phyloP scores from a whole-genome alignment of 345 rosid genomes.

The Theobroma cacao region DNA sequence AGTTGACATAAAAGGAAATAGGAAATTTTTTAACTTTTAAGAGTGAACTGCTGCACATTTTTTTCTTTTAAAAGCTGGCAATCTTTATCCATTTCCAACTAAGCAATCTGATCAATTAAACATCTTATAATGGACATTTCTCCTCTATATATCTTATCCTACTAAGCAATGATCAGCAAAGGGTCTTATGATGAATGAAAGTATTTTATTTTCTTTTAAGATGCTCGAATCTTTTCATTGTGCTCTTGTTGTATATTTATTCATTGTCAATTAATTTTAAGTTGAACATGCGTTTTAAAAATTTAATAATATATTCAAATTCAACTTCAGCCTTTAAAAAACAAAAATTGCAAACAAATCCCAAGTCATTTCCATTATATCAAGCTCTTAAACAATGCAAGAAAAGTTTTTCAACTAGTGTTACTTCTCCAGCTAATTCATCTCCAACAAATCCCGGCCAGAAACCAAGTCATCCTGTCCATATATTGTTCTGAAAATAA shows the following conservation, averaged over 20 bases:
- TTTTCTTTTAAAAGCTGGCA: neutral
- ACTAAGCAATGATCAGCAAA: neutral
- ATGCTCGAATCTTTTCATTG: neutral
- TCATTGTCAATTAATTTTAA: no score
- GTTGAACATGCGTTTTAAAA: no score
- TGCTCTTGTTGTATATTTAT: neutral
- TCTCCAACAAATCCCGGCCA: constrained; percentile 11
- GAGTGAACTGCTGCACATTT: neutral
- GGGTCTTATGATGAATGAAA: neutral
- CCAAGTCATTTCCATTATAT: neutral
- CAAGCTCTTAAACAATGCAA: neutral
- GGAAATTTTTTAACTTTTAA: neutral
- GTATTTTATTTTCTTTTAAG: neutral
- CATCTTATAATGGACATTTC: constrained; percentile 4
- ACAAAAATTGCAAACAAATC: constrained; percentile 4
- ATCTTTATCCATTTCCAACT: constrained; percentile 6
- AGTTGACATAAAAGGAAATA: neutral
- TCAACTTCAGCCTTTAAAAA: neutral
- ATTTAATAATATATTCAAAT: no score
- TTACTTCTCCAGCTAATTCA: neutral
- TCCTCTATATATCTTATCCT: neutral
- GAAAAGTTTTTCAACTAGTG: neutral
- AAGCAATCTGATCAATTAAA: constrained; percentile 11
- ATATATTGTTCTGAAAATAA: constrained; percentile 12
- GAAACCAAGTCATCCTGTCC: constrained; percentile 15